A percentile compares a stretch with the other conserved stretches of the same genome.
phyloP scores from a whole-genome alignment of 2,329 filamentous ascomycete genomes.

The Ciborinia camelliae region DNA sequence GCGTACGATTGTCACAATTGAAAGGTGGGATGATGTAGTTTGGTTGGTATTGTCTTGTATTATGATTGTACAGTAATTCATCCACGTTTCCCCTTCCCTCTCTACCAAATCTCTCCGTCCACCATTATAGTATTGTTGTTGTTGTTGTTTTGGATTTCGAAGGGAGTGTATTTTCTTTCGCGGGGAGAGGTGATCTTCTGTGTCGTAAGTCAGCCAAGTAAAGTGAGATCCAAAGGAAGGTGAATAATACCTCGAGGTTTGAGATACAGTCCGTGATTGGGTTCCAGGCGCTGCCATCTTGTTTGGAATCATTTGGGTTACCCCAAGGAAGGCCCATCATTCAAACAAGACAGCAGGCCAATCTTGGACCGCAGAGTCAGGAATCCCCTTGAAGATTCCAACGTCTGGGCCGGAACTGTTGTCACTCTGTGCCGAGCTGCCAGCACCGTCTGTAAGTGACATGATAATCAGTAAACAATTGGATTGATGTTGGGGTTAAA shows the following conservation, averaged over 20 bases:
- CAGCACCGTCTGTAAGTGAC: neutral
- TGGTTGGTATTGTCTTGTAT: neutral
- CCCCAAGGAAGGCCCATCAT: neutral
- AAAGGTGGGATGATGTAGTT: neutral
- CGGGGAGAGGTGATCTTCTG: neutral
- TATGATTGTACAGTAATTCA: neutral
- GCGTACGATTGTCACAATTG: neutral
- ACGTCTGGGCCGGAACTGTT: neutral
- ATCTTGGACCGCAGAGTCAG: neutral
- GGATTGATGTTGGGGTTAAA: neutral
- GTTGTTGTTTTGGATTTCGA: neutral
- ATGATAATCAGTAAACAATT: neutral
- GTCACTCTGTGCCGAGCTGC: too few species aligned
- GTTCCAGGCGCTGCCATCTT: neutral
- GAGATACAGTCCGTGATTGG: neutral
- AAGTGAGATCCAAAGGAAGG: neutral
- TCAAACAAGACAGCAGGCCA: neutral
- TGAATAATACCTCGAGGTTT: neutral
- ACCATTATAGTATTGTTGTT: neutral
- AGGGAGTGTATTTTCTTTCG: neutral
- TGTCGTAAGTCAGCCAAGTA: neutral
- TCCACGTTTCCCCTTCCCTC: neutral
- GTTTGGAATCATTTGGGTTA: neutral
- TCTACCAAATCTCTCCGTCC: neutral
- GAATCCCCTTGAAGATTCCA: neutral